Base-by-base conservation (phyloP, 129 eudicot species). In the Scalesia atractyloides region DNA sequence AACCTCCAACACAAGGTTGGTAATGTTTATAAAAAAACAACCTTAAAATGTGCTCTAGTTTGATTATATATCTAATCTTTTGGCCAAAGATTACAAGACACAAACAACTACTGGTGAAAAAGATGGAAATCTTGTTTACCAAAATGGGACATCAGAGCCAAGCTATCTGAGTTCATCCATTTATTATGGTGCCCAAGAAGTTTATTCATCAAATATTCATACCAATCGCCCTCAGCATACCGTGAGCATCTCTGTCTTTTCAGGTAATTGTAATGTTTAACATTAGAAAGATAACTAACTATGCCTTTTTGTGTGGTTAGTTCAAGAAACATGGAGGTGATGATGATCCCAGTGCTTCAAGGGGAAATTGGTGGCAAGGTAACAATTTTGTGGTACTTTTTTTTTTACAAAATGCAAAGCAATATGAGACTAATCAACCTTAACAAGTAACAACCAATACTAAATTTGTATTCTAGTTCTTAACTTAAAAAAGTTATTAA, bases 331-430 rank as follows among this genome's bases (percentile, higher is more conserved):
- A 86, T 68, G 94, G 80, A 37, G 82, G 76, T 34, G 75, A 74
- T 48, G 87, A 77, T 33, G 96, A 86, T 76, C 74, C 84, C 44
- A 68, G 80, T 73, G 97, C 95, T 20, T 85, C 96, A 0, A 82
- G 96, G 80, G 97, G 97, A 72, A 92, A 92, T 54, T 92, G 96
- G 97, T 92, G 97, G 97, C 89, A 92, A 83, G 97, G 97, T 92
- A 44, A 60, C 6, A 66, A 3, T 0, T 43, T 56, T 20, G 5
- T 49, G 20, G 5, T 36, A 43, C 19, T 48, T 74, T 44, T 39
- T 39, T 0, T 5, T 36, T 0, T 39, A 39, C 44, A 39, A 39
- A 39, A 30, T 30, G 34, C 34, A 30, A 30, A 30, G 34, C 34
- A 30, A 30, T 30, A 30, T 30, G 34, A 4, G 34, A 30, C 34